Base-by-base conservation (phyloP, 192 early-diverging fungal genomes). In the Coemansia aciculifera region DNA sequence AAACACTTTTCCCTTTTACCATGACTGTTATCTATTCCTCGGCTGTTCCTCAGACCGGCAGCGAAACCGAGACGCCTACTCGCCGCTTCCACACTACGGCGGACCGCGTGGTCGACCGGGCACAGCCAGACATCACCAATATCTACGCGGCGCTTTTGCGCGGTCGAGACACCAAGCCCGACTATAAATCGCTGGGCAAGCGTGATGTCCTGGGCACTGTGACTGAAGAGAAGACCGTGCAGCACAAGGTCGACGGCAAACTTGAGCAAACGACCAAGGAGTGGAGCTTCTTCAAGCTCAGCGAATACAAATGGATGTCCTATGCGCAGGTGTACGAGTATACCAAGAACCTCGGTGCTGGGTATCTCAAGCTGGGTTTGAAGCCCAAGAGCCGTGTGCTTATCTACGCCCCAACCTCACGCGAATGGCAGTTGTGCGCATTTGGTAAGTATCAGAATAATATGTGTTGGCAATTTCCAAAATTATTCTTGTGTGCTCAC, bases 241-340 rank as follows among this genome's bases (percentile, higher is more conserved):
- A 75, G 70, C 73, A 71, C 67, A 79, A 79, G 57, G 73, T 77
- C 36, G 29, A 84, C 62, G 81, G 81, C 59, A 75, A 78, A 49
- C 64, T 73, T 40, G 74, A 74, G 66, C 88, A 79, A 43, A 88
- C 91, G 67, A 89, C 75, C 63, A 98, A 98, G 77, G 89, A 74
- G 57, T 98, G 94, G 94, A 94, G 88, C 75, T 96, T 85, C 83
- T 93, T 92, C 80, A 90, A 96, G 84, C 85, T 96, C 59, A 86
- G 89, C 34, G 80, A 73, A 56, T 82, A 82, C 71, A 82, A 76
- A 64, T 82, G 79, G 79, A 73, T 82, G 74, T 68, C 67, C n/a
- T 82, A 82, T 68, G 39, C n/a, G 19, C 48, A 82, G 67, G 40
- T 64, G 13, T 51, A 67, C 42, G 74, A 77, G 10, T 72, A 46